Percentiles rank a stretch among this genome's conserved stretches.
Conservation (phyloP, 345 rosid species). For the Brassica juncea region DNA sequence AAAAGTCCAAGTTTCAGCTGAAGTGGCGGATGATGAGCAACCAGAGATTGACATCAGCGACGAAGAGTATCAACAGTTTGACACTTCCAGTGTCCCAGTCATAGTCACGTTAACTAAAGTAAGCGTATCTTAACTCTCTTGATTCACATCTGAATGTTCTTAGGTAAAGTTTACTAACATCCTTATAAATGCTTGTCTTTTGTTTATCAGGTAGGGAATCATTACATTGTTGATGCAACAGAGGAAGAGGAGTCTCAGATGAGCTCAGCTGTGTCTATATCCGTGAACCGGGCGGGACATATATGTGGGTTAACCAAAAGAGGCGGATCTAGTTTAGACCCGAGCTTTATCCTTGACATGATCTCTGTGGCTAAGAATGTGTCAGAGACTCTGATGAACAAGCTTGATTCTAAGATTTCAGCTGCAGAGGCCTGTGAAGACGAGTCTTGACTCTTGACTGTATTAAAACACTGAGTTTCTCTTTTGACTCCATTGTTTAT, state of each 20-base stretch:
- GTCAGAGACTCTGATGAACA: constrained; percentile 60
- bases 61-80: constrained; percentile 86
- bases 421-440: constrained; percentile 65
- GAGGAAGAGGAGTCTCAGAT: constrained; percentile 92
- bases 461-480: not conserved
- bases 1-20: constrained; percentile 62
- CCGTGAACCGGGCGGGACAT: constrained; percentile 68
- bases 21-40: constrained; percentile 62
- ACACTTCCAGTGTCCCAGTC: constrained; percentile 72
- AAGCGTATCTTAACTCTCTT: not conserved
- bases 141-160: constrained; percentile 8
- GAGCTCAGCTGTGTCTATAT: constrained; percentile 83
- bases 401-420: constrained; percentile 70
- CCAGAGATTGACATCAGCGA: constrained; percentile 93
- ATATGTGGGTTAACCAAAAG: constrained; percentile 78
- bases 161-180: not conserved
- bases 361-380: constrained; percentile 74
- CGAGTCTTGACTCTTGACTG: constrained; percentile 15
- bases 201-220: constrained; percentile 71
- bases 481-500: constrained; percentile 14
- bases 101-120: constrained; percentile 85
- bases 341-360: constrained; percentile 81
- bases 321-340: constrained; percentile 86
- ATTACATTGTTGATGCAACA: constrained; percentile 86
- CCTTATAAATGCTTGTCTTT: not conserved